A percentile compares a stretch with the other conserved stretches of the same genome.
phyloP scores from a whole-genome alignment of 192 early-diverging fungal genomes.

The Linnemannia elongata region DNA sequence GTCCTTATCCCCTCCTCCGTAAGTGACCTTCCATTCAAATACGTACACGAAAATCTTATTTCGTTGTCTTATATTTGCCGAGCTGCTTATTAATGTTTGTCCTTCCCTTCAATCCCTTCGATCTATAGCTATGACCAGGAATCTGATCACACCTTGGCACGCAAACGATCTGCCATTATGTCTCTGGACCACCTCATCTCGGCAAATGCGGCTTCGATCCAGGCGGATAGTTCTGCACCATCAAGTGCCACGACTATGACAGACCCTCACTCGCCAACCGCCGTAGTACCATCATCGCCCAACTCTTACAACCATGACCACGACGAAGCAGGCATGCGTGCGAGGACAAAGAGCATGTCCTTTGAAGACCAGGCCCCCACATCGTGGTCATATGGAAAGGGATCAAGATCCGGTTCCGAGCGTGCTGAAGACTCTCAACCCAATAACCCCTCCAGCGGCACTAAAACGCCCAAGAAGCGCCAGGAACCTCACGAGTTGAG shows the following conservation, averaged over 20 bases:
- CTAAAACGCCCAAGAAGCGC: slow-evolving; percentile 30
- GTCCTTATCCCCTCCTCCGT: slow-evolving; percentile 29
- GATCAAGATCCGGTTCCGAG: slow-evolving; percentile 32
- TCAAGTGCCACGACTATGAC: slow-evolving; percentile 13
- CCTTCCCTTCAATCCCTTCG: neutral
- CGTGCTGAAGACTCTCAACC: slow-evolving; percentile 15
- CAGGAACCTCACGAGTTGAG: slow-evolving; percentile 50
- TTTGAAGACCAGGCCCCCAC: slow-evolving; percentile 36
- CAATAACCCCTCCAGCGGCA: neutral
- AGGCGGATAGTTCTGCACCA: slow-evolving; percentile 6
- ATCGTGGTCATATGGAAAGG: slow-evolving; percentile 35
- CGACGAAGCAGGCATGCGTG: slow-evolving; percentile 17
- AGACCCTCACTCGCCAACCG: slow-evolving; percentile 34
- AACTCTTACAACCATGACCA: slow-evolving; percentile 29
- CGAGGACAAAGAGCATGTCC: slow-evolving; percentile 32
- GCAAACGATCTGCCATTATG: slow-evolving; percentile 42
- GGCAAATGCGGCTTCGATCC: neutral
- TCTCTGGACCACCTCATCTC: slow-evolving; percentile 37
- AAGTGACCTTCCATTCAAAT: neutral
- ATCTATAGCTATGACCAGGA: neutral
- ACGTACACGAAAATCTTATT: neutral
- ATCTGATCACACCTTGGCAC: slow-evolving; percentile 12
- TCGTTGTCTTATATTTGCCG: too few relatives aligned
- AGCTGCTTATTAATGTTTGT: neutral
- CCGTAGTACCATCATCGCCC: slow-evolving; percentile 47